These are phyloP conservation scores for Gossypium gossypioides DNA, from an alignment of 441 rosid species.

Conservation along the genomic window DNA sequence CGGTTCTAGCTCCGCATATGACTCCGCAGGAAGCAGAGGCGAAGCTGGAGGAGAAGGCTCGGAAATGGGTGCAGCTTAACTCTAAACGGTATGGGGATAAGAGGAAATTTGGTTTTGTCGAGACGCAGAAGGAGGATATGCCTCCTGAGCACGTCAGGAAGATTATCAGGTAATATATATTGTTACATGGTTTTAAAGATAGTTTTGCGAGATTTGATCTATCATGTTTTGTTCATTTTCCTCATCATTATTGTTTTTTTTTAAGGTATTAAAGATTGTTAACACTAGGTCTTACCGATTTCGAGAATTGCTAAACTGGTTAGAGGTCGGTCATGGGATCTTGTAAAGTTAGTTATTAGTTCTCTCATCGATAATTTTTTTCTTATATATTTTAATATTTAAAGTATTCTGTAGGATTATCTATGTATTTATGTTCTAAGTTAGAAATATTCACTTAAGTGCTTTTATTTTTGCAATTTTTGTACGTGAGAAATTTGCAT, in stretches of 20 bases:
- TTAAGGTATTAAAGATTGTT: not conserved
- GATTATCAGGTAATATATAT: slow-evolving; percentile 54
- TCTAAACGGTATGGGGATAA: slow-evolving; percentile 86
- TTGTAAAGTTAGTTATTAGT: not conserved
- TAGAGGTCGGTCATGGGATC: not conserved
- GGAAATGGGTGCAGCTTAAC: slow-evolving; percentile 93
- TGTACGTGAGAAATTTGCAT: no score
- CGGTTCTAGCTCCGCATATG: slow-evolving; percentile 40
- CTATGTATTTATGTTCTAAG: not conserved
- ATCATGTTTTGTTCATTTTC: not conserved
- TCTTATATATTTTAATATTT: not conserved
- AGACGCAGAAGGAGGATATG: slow-evolving; percentile 98
- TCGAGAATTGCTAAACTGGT: not conserved
- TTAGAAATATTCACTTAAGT: not conserved
- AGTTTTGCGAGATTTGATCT: not conserved
- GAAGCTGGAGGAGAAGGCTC: slow-evolving; percentile 73
- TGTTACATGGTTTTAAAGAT: not conserved
- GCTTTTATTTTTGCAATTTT: no score
- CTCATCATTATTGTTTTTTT: not conserved
- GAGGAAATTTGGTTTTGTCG: slow-evolving; percentile 92
- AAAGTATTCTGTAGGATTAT: not conserved
- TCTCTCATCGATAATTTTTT: not conserved
- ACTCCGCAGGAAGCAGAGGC: slow-evolving; percentile 73
- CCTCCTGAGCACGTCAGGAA: slow-evolving; percentile 98
- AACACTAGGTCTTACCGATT: not conserved